Evolutionary conservation across 2,329 filamentous ascomycete genomes (phyloP).

Genomic region (Zasmidium citrigriseum): DNA sequence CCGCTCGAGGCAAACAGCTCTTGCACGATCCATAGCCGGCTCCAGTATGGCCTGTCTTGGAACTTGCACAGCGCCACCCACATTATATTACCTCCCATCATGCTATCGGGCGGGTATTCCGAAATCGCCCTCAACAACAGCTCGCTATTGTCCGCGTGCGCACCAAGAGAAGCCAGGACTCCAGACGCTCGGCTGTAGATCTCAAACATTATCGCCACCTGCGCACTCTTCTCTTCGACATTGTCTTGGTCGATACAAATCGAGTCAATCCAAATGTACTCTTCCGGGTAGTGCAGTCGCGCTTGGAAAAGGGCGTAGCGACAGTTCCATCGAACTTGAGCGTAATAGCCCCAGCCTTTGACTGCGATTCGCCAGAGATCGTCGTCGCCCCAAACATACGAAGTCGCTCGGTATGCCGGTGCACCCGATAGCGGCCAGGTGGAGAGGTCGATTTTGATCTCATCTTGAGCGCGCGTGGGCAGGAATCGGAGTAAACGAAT

Average conservation of each 20-base stretch:
- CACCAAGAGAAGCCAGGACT: background rate
- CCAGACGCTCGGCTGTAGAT: background rate
- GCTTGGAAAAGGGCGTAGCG: slow-evolving; percentile 4
- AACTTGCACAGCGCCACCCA: too few species aligned
- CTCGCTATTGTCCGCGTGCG: background rate
- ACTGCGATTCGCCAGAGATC: background rate
- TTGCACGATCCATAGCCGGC: too few species aligned
- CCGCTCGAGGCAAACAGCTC: too few species aligned
- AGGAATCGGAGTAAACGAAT: too few species aligned
- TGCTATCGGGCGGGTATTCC: too few species aligned
- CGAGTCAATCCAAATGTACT: slow-evolving; percentile 3
- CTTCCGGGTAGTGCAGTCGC: background rate
- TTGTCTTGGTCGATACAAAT: slow-evolving; percentile 5
- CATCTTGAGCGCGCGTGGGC: too few species aligned
- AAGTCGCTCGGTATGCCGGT: background rate
- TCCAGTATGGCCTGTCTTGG: too few species aligned
- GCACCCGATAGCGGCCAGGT: too few species aligned
- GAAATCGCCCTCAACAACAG: too few species aligned
- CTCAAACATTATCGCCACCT: slow-evolving; percentile 2
- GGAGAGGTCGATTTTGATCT: too few species aligned
- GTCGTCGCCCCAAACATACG: background rate
- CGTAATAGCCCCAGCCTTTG: background rate
- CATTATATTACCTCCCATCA: too few species aligned
- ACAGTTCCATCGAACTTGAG: slow-evolving; percentile 2
- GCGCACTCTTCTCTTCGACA: slow-evolving; percentile 1